Evolutionary conservation across 208 protist species (phyloP).

Genomic region (Phytomonas francai): DNA sequence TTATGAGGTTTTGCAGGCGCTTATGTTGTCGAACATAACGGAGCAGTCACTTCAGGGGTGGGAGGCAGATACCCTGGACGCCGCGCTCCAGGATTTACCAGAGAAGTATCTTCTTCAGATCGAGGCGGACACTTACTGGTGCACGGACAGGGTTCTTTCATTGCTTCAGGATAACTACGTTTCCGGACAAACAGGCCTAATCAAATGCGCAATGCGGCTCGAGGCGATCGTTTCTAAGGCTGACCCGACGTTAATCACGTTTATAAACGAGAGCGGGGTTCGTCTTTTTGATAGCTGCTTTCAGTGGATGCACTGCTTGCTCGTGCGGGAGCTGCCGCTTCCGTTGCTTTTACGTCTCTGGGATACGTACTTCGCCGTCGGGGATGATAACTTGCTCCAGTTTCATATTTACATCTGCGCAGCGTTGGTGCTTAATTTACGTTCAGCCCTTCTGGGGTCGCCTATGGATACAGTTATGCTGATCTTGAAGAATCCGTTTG

Average conservation of each 20-base stretch:
- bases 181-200: slow-evolving; percentile 80
- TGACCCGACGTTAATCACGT: slow-evolving; percentile 6
- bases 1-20: not conserved
- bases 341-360: slow-evolving; percentile 73
- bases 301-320: slow-evolving; percentile 90
- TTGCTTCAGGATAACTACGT: slow-evolving; percentile 89
- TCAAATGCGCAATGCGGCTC: slow-evolving; percentile 49
- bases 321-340: slow-evolving; percentile 83
- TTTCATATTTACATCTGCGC: slow-evolving; percentile 89
- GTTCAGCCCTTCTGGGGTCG: slow-evolving; percentile 14
- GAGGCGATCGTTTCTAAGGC: slow-evolving; percentile 35
- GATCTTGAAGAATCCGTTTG: slow-evolving; percentile 29
- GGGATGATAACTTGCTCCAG: slow-evolving; percentile 31
- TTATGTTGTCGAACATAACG: slow-evolving; percentile 1
- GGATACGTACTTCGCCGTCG: slow-evolving; percentile 85
- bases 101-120: slow-evolving; percentile 30
- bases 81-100: slow-evolving; percentile 16
- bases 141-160: slow-evolving; percentile 76
- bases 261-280: slow-evolving; percentile 29
- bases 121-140: slow-evolving; percentile 92
- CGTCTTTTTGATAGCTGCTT: slow-evolving; percentile 78
- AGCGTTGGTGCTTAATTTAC: slow-evolving; percentile 46
- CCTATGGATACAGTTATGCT: slow-evolving; percentile 26
- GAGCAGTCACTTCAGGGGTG: not conserved
- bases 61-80: slow-evolving; percentile 14